Evolutionary conservation across 768 basidiomycete genomes (phyloP), one percentile per base, ranked within the genome.

Genomic region (Tylopilus rubrobrunneus): DNA sequence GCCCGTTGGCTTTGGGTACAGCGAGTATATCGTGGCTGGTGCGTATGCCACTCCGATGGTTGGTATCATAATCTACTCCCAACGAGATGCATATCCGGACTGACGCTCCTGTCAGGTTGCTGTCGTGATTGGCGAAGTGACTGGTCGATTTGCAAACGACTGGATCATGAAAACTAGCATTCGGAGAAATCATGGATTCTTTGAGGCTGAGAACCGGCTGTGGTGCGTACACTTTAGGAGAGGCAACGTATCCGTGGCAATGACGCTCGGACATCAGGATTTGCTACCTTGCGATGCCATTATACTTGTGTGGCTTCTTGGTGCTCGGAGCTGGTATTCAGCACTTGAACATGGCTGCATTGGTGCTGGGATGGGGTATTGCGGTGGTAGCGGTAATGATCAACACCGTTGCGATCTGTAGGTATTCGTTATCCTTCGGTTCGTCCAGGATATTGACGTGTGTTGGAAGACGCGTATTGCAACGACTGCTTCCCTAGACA

Each of bases 81-180:
- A 10, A 19, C 5, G 31, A 9, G 11, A 37, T 19, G 7, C 31
- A 31, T 31, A 31, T n/a, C 21, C 15, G 34, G 23, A 4, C 25
- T 48, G 43, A 59, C 48, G 0, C 37, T 36, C 23, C 5, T 17
- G 37, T 11, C 17, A 79, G 78, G 64, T 82, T 21, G 80, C 76
- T 0, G 75, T 77, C 11, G 45, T 82, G 11, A 59, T 83, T 23
- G 83, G 82, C 5, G 80, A 83, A 60, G 17, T 82, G 2, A 60
- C 75, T 3, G 81, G 82, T 36, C 72, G 76, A 7, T 83, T 73
- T 58, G 65, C 72, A 44, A 82, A 83, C 52, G 81, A 83, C 48
- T 70, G 70, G 64, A 73, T 80, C 34, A 76, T 79, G 66, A 69
- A 72, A 48, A 25, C 67, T 17, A 70, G 64, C 41, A 77, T 80